Base-by-base conservation (phyloP, 345 rosid genomes). In the Moricandia arvensis region DNA sequence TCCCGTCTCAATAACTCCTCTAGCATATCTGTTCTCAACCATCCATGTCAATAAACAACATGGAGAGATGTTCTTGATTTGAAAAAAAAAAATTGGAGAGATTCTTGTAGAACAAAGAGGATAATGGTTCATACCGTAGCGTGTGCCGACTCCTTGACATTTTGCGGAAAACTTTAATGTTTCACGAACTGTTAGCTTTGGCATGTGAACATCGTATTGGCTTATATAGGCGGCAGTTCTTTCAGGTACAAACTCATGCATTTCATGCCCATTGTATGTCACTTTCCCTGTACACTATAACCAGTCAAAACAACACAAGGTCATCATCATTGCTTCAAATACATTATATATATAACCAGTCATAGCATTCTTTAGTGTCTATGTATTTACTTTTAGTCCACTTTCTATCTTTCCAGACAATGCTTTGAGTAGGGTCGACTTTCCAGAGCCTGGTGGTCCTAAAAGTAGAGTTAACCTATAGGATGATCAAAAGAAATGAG, bases 401-500 rank as follows among this genome's bases (percentile, higher is more conserved):
- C 69, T 43, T 54, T 84, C 93, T 65, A 77, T 89, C 76, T 82
- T 87, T 76, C 87, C 93, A 10, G 93, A 85, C 80, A 90, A 74
- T 24, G 93, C 93, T 75, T 86, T 45, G 73, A 93, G 65, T 16
- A 91, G 83, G 0, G 94, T 87, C 3, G 97, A 89, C 77, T 93
- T 91, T 62, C 98, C 98, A 3, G 98, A 88, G 72, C 87, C 73
- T 3, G 97, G 98, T 75, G 98, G 97, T 69, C 98, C 98, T 67
- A 93, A 66, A 43, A 93, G 97, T 82, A 92, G 73, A 59, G 94
- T 83, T 79, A 87, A 55, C 73, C 93, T 88, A 68, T 60, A 18
- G 29, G 29, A 51, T 18, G 7, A 63, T 10, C 29, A 47, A 49
- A 27, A 16, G 1, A 58, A 58, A 24, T 24, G 27, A 16, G 2